Base-by-base conservation (phyloP, 768 basidiomycete species). In the Termitomyces sp. region DNA sequence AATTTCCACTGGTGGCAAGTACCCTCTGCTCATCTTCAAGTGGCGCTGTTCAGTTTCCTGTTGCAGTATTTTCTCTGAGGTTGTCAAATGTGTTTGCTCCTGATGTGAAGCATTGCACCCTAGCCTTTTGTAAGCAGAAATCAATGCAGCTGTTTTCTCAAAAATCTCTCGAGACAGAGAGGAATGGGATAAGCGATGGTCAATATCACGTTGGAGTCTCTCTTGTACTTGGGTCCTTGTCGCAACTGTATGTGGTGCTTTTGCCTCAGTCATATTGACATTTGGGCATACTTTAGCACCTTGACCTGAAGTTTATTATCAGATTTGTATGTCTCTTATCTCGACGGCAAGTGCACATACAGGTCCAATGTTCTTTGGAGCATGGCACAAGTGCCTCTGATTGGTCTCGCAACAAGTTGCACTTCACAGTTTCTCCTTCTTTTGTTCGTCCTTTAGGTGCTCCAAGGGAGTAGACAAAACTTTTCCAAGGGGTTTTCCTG, bases 131-230 rank as follows among this genome's bases (percentile, higher is more conserved):
- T 51, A 35, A 13, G 58, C 55, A 32, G 49, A n/a, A 3, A 63
- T 63, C 1, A 60, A 33, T 1, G 58, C 62, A n/a, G 55, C 58
- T 38, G 55, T 63, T 49, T 63, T 63, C 22, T 56, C 50, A 36
- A 63, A 63, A 13, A 63, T 60, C 9, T 63, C 46, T 7, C 11
- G 55, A 18, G 24, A 52, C 20, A 59, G 63, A 24, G 55, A 60
- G 13, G 50, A 55, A n/a, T 2, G 22, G 5, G 38, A 38, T 1
- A 56, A 2, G 8, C 28, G n/a, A 24, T 42, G 32, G 9, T 61
- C 55, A 32, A 61, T 38, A 18, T 61, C 55, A 0, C 35, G 22
- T 22, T 18, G 1, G 7, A 58, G 57, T n/a, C 44, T 24, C 6
- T 38, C 7, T 33, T 55, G n/a, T 24, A 60, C 54, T 22, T 60